Evolutionary conservation across 768 basidiomycete genomes (phyloP).

Genomic region (Sarcodon sp.): DNA sequence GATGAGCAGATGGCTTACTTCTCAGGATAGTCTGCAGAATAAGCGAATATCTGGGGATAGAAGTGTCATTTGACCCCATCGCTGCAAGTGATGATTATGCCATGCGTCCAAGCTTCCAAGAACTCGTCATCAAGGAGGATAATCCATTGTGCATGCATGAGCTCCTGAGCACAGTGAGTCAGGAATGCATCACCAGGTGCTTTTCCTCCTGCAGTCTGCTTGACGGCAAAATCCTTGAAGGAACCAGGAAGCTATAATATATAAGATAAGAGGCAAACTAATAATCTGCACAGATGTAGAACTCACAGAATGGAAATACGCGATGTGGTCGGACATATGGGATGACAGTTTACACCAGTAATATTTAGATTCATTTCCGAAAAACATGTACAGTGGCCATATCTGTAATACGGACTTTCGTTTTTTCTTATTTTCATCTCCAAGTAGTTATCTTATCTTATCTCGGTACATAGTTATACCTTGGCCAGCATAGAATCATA

Average conservation of each 20-base stretch:
- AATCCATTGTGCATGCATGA: constrained; percentile 18
- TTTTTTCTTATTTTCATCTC: no score
- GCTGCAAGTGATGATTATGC: constrained; percentile 13
- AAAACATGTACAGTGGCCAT: constrained; percentile 28
- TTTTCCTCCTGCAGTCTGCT: background rate
- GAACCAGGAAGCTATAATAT: constrained; percentile 15
- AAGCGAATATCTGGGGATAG: constrained; percentile 15
- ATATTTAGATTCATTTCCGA: constrained; percentile 31
- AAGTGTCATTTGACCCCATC: constrained; percentile 14
- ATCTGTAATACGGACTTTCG: no score
- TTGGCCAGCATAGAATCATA: no score
- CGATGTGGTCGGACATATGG: constrained; percentile 24
- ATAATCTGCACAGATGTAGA: background rate
- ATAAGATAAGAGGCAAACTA: background rate
- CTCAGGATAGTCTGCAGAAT: constrained; percentile 22
- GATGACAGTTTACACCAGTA: constrained; percentile 14
- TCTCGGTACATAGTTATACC: no score
- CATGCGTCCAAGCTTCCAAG: constrained; percentile 13
- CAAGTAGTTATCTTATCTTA: no score
- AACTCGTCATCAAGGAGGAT: constrained; percentile 12
- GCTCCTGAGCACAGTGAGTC: constrained; percentile 18
- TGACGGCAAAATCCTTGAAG: constrained; percentile 14
- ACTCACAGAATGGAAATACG: constrained; percentile 30
- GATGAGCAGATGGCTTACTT: constrained; percentile 15
- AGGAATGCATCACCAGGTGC: constrained; percentile 9